Conservation (phyloP, 129 eudicot genomes). For the Silybum marianum region DNA sequence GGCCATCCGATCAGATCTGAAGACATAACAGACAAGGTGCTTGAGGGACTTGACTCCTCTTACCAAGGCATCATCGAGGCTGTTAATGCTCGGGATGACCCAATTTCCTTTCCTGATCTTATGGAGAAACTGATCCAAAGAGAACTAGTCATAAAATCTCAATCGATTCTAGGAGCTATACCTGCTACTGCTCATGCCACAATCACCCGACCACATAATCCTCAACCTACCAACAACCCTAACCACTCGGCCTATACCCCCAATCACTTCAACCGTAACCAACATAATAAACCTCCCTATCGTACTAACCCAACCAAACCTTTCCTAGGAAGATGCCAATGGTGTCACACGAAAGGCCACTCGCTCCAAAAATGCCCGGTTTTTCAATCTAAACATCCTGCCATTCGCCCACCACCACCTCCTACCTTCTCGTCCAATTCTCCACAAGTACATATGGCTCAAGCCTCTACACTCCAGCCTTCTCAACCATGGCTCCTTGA, state of each 20-base stretch:
- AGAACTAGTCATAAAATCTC: too few relatives aligned
- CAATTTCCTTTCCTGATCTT: background rate
- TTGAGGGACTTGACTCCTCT: background rate
- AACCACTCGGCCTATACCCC: background rate
- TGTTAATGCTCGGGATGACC: background rate
- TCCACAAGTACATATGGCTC: background rate
- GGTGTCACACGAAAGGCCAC: background rate
- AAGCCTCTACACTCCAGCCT: background rate
- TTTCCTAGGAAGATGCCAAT: background rate
- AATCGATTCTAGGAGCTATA: too few relatives aligned
- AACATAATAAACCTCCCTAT: background rate
- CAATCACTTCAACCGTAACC: background rate
- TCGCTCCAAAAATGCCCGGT: background rate
- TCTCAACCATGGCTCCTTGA: background rate
- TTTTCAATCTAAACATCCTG: background rate
- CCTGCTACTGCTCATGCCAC: too few relatives aligned
- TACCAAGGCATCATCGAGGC: background rate
- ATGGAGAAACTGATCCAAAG: too few relatives aligned
- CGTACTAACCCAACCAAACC: background rate
- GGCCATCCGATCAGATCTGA: background rate
- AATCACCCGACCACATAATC: too few relatives aligned
- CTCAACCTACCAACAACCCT: background rate
- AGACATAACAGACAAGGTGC: background rate
- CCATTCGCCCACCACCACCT: background rate
- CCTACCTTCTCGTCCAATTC: background rate